Conservation (phyloP, 192 early-diverging fungal species). For the Diversispora eburnea region DNA sequence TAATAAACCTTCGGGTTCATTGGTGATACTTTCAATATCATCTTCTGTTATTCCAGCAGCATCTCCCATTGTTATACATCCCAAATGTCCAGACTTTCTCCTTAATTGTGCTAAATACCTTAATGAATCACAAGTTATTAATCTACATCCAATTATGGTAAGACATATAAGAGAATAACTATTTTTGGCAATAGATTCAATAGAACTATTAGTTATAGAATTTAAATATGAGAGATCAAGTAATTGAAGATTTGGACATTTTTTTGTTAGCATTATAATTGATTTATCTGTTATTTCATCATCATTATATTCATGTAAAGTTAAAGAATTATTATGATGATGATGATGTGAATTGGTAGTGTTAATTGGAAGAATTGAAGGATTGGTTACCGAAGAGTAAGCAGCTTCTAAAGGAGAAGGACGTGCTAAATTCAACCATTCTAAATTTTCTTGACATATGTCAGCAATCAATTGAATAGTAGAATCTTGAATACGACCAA, state of each 20-base stretch:
- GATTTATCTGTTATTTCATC: slow-evolving; percentile 32
- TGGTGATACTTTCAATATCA: slow-evolving; percentile 43
- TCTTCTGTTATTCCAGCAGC: slow-evolving; percentile 39
- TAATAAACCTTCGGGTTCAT: slow-evolving; percentile 32
- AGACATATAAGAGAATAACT: slow-evolving; percentile 37
- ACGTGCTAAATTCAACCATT: slow-evolving; percentile 41
- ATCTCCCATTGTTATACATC: slow-evolving; percentile 47
- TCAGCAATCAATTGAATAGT: slow-evolving; percentile 29
- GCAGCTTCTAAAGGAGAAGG: slow-evolving; percentile 15
- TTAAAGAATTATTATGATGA: not conserved
- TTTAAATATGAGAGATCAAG: slow-evolving; percentile 41
- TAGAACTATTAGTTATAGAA: slow-evolving; percentile 33
- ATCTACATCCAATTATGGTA: slow-evolving; percentile 44
- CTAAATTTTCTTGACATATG: slow-evolving; percentile 30
- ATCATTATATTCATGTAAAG: not conserved
- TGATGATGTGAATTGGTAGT: not conserved
- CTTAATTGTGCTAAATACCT: slow-evolving; percentile 32
- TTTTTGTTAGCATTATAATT: slow-evolving; percentile 30
- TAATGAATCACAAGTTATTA: slow-evolving; percentile 36
- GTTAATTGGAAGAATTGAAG: not conserved
- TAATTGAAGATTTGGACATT: slow-evolving; percentile 37
- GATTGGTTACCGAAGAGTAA: slow-evolving; percentile 1
- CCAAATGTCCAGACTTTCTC: slow-evolving; percentile 33
- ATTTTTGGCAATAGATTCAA: slow-evolving; percentile 36
- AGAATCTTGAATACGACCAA: slow-evolving; percentile 31